Conservation (phyloP, 306 rosid genomes). For the Quercus bicolor region DNA sequence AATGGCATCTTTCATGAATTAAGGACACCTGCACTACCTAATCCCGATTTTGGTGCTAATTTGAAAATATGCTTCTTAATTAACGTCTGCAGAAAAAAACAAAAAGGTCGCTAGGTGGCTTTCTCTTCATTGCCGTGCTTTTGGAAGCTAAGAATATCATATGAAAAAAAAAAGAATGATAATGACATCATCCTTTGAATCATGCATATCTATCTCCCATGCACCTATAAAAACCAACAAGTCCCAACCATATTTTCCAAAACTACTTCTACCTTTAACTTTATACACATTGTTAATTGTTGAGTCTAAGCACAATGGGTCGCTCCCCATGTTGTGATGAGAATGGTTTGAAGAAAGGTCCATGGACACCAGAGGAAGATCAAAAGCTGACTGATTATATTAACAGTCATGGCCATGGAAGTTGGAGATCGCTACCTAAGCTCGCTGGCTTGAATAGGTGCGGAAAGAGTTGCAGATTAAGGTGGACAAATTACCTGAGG, state of each 20-base stretch:
- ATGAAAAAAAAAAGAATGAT: not conserved
- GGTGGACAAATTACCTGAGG: slow-evolving; percentile 87
- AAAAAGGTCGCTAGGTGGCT: slow-evolving; percentile 34
- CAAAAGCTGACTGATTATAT: slow-evolving; percentile 57
- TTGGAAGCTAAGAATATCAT: slow-evolving; percentile 16
- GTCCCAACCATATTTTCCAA: slow-evolving; percentile 6
- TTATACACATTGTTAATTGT: not conserved
- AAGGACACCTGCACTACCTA: slow-evolving; percentile 54
- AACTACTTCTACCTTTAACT: slow-evolving; percentile 3
- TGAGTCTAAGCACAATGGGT: slow-evolving; percentile 45
- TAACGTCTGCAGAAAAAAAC: not conserved
- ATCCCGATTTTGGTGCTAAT: slow-evolving; percentile 26
- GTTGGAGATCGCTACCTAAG: slow-evolving; percentile 80
- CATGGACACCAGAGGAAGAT: slow-evolving; percentile 95
- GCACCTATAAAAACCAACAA: slow-evolving; percentile 51
- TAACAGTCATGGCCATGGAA: slow-evolving; percentile 62
- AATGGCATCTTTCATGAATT: slow-evolving; percentile 17
- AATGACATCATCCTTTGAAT: slow-evolving; percentile 44
- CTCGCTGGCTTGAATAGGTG: slow-evolving; percentile 84
- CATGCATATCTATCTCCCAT: not conserved
- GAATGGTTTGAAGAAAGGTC: slow-evolving; percentile 77
- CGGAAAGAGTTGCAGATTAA: slow-evolving; percentile 83
- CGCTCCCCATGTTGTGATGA: slow-evolving; percentile 73
- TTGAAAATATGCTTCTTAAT: not conserved
- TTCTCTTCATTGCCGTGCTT: slow-evolving; percentile 23